Base-by-base conservation (phyloP, 352 stramenopile species). In the Phytophthora boehmeriae region DNA sequence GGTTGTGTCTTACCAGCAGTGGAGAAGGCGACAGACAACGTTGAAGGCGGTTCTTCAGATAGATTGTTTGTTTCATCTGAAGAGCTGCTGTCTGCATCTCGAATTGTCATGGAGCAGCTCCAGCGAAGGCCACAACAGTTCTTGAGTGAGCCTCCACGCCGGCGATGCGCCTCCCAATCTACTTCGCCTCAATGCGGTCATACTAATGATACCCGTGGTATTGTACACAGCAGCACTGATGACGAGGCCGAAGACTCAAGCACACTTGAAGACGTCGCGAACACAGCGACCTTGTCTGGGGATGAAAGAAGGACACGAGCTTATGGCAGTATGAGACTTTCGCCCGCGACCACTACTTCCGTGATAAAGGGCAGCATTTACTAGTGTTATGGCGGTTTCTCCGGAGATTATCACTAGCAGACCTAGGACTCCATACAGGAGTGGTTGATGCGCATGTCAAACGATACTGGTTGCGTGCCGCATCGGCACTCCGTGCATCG, bases 341-440 rank as follows among this genome's bases (percentile, higher is more conserved):
- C 9, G 32, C 34, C n/a, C 48, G 32, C 11, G 2, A 45, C 9
- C 1, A 25, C 11, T 17, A 23, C 9, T 42, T 44, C 17, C 30
- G 19, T 27, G 48, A 45, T 16, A 54, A 54, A 13, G 25, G 16
- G 11, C 32, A 45, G 32, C 32, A 54, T 10, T 16, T 54, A 19
- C 23, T 54, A 5, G 38, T 54, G 5, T 23, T 54, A 8, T 54
- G 48, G 48, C 48, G 13, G 4, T 54, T 54, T n/a, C 32, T 54
- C 5, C 30, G 20, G 4, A 4, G 14, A 20, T 8, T 54, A 17
- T 45, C 48, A 10, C 25, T 20, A 8, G n/a, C 2, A 9, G 48
- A 54, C 20, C 30, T 44, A 16, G 48, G 22, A 4, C 19, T 54
- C 9, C 13, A 36, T 5, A 8, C 19, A 14, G 30, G 19, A 14